Percentiles rank a stretch among this genome's conserved stretches.
Conservation (phyloP, 306 rosid genomes). For the Carpinus fangiana region DNA sequence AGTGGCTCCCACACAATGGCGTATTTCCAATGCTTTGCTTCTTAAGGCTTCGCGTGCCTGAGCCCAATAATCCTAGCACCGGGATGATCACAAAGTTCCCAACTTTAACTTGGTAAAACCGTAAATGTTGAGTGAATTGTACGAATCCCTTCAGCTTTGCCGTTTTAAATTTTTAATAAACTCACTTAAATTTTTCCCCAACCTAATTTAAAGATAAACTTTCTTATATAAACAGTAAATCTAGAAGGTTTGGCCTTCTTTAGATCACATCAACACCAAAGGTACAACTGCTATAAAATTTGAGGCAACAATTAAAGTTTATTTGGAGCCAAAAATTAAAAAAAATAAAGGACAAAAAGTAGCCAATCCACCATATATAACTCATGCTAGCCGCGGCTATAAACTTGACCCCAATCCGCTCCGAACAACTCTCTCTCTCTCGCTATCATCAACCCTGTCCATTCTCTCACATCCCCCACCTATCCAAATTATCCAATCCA, state of each 20-base stretch:
- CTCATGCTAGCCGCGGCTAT: background rate
- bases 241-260: too few relatives aligned
- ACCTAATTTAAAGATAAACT: too few relatives aligned
- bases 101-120: too few relatives aligned
- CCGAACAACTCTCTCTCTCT: background rate
- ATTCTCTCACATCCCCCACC: background rate
- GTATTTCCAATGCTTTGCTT: background rate
- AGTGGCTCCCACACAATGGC: too few relatives aligned
- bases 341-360: background rate
- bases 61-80: too few relatives aligned
- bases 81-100: too few relatives aligned
- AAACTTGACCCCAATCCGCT: background rate
- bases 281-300: background rate
- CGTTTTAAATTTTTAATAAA: too few relatives aligned
- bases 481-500: background rate
- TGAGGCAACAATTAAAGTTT: background rate
- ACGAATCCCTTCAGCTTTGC: too few relatives aligned
- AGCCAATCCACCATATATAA: background rate
- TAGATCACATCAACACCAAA: background rate
- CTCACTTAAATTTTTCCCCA: too few relatives aligned
- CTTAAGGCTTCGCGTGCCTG: too few relatives aligned
- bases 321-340: background rate
- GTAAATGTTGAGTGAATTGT: too few relatives aligned
- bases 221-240: too few relatives aligned
- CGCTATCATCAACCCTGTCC: background rate